Evolutionary conservation across 2,329 filamentous ascomycete genomes (phyloP).

Genomic region (Claviceps capensis): DNA sequence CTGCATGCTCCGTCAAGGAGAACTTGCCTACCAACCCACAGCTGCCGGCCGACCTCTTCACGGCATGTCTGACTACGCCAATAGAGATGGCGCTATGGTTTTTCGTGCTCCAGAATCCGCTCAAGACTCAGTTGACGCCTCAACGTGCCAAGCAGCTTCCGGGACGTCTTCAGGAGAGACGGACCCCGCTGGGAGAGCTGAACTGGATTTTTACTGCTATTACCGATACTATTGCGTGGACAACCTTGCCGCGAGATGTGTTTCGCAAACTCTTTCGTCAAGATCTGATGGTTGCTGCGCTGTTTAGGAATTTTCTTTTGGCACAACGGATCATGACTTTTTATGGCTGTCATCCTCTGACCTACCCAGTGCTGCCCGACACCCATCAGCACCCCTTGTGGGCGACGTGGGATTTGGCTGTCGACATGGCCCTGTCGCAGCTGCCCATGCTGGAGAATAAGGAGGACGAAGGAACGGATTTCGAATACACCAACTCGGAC

Average conservation of each 20-base stretch:
- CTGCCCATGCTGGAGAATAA: constrained; percentile 72
- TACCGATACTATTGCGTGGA: constrained; percentile 98
- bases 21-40: constrained; percentile 90
- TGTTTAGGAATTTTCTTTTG: constrained; percentile 91
- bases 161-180: constrained; percentile 78
- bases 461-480: constrained; percentile 59
- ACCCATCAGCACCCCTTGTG: constrained; percentile 91
- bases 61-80: constrained; percentile 86
- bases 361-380: constrained; percentile 80
- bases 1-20: constrained; percentile 80
- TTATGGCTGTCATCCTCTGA: constrained; percentile 90
- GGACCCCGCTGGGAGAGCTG: constrained; percentile 86
- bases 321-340: constrained; percentile 92
- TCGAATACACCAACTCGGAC: constrained; percentile 85
- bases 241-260: constrained; percentile 72
- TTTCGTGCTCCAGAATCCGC: constrained; percentile 86
- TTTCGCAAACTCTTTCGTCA: constrained; percentile 97
- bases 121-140: constrained; percentile 53
- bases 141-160: constrained; percentile 82
- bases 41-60: constrained; percentile 89
- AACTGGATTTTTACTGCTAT: constrained; percentile 99
- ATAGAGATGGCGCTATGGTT: constrained; percentile 96
- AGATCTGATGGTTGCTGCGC: constrained; percentile 95
- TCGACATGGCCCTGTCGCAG: constrained; percentile 87
- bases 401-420: constrained; percentile 95